Conservation (phyloP, 2,329 filamentous ascomycete species). For the Aspergillus sp. region DNA sequence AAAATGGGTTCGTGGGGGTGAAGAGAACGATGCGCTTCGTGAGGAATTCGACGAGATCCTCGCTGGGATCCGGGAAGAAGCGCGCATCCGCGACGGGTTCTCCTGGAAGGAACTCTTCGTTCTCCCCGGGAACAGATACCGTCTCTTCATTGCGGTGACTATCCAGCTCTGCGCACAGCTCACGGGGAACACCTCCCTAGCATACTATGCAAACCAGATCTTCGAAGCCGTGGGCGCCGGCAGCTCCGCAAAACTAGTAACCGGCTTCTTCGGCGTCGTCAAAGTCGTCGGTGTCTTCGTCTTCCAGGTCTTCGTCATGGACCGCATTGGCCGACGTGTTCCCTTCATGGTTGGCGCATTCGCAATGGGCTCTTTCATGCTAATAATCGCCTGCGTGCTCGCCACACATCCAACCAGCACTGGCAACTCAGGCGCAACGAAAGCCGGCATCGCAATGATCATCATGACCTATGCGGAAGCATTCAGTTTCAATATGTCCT, state of each 20-base stretch:
- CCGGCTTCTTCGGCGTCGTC: slow-evolving; percentile 48
- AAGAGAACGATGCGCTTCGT: slow-evolving; percentile 27
- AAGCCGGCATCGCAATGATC: slow-evolving; percentile 41
- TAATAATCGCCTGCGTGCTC: slow-evolving; percentile 46
- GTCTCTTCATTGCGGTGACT: slow-evolving; percentile 45
- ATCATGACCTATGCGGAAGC: slow-evolving; percentile 49
- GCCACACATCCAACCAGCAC: slow-evolving; percentile 37
- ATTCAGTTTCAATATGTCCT: slow-evolving; percentile 34
- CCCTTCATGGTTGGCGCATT: slow-evolving; percentile 45
- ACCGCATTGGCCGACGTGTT: slow-evolving; percentile 43
- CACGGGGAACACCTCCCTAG: slow-evolving; percentile 47
- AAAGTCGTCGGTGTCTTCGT: slow-evolving; percentile 45
- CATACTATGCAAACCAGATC: slow-evolving; percentile 49
- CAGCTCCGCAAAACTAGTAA: slow-evolving; percentile 42
- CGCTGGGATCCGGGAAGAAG: slow-evolving; percentile 43
- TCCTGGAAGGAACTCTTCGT: slow-evolving; percentile 41
- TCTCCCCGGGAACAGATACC: slow-evolving; percentile 42
- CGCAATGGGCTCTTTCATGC: slow-evolving; percentile 48
- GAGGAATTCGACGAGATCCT: slow-evolving; percentile 34
- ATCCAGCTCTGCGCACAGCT: slow-evolving; percentile 46
- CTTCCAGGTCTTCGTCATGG: slow-evolving; percentile 45
- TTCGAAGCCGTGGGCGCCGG: slow-evolving; percentile 47
- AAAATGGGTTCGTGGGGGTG: slow-evolving; percentile 48
- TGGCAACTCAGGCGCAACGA: slow-evolving; percentile 24
- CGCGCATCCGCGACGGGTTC: slow-evolving; percentile 39